A percentile compares a stretch with the other conserved stretches of the same genome.
phyloP scores from a whole-genome alignment of 177 flowering plant species.

The Vitis hybrid region DNA sequence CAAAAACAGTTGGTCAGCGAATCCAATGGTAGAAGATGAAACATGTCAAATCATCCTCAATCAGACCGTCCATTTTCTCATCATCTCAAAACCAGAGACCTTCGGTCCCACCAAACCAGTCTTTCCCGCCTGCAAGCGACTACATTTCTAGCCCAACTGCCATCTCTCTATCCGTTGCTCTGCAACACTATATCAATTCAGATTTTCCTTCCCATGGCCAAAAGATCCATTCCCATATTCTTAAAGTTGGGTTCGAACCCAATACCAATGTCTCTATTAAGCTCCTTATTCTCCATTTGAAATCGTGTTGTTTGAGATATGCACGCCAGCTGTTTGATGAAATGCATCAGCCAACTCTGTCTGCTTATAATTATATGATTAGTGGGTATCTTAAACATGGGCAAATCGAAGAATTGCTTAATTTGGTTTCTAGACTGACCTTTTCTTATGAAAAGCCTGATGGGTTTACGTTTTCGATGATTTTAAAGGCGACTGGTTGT shows the following conservation, averaged over 20 bases:
- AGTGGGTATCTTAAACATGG: slow-evolving; percentile 63
- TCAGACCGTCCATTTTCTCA: slow-evolving; percentile 15
- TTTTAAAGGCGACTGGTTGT: slow-evolving; percentile 63
- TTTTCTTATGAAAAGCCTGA: slow-evolving; percentile 59
- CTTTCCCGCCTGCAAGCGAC: slow-evolving; percentile 12
- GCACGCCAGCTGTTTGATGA: slow-evolving; percentile 76
- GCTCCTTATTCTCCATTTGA: slow-evolving; percentile 63
- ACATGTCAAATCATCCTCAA: slow-evolving; percentile 18
- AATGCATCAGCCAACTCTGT: slow-evolving; percentile 59
- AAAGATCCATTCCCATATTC: slow-evolving; percentile 63
- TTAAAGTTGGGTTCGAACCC: slow-evolving; percentile 68
- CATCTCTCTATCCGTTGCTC: slow-evolving; percentile 39
- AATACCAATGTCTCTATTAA: slow-evolving; percentile 69
- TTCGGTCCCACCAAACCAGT: slow-evolving; percentile 1
- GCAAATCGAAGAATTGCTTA: slow-evolving; percentile 35
- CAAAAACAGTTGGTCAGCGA: too few species aligned
- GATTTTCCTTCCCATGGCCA: slow-evolving; percentile 60
- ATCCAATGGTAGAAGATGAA: slow-evolving; percentile 31
- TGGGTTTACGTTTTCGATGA: slow-evolving; percentile 74
- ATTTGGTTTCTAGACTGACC: slow-evolving; percentile 41
- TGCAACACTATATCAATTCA: slow-evolving; percentile 72
- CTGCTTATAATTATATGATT: slow-evolving; percentile 81
- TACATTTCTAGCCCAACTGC: slow-evolving; percentile 24
- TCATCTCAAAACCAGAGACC: not conserved
- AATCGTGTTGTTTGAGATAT: slow-evolving; percentile 41